These are phyloP conservation scores for Dovyalis caffra DNA, from an alignment of 345 rosid genomes.

Conservation along the genomic window DNA sequence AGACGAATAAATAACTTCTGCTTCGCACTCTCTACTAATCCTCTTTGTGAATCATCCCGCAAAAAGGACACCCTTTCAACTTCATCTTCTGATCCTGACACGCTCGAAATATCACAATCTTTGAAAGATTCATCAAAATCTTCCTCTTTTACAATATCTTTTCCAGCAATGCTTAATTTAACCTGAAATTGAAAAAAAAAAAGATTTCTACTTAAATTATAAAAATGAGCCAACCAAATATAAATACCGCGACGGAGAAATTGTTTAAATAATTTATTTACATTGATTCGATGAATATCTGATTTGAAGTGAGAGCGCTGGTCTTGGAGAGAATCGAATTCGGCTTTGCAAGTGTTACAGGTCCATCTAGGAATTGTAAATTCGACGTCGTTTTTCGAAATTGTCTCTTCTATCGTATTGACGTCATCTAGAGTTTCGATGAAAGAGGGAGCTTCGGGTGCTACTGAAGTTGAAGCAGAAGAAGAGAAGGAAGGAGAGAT, in stretches of 20 bases:
- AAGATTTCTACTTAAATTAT: no score
- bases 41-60: slow-evolving; percentile 33
- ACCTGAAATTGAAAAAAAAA: no score
- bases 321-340: slow-evolving; percentile 74
- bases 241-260: no score
- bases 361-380: slow-evolving; percentile 61
- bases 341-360: slow-evolving; percentile 80
- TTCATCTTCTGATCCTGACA: slow-evolving; percentile 98
- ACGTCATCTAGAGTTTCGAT: slow-evolving; percentile 27
- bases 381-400: slow-evolving; percentile 27
- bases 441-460: slow-evolving; percentile 21
- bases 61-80: slow-evolving; percentile 32
- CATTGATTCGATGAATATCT: slow-evolving; percentile 87
- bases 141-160: slow-evolving; percentile 68
- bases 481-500: slow-evolving; percentile 29
- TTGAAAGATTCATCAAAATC: slow-evolving; percentile 77
- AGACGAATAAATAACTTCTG: slow-evolving; percentile 67
- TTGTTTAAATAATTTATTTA: no score
- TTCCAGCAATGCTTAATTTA: slow-evolving; percentile 82
- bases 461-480: slow-evolving; percentile 28
- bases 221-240: no score
- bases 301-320: slow-evolving; percentile 94
- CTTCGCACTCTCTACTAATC: slow-evolving; percentile 34
- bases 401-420: no score
- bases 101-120: slow-evolving; percentile 83